Conservation (phyloP, 2,329 filamentous ascomycete genomes). For the Colletotrichum falcatum region DNA sequence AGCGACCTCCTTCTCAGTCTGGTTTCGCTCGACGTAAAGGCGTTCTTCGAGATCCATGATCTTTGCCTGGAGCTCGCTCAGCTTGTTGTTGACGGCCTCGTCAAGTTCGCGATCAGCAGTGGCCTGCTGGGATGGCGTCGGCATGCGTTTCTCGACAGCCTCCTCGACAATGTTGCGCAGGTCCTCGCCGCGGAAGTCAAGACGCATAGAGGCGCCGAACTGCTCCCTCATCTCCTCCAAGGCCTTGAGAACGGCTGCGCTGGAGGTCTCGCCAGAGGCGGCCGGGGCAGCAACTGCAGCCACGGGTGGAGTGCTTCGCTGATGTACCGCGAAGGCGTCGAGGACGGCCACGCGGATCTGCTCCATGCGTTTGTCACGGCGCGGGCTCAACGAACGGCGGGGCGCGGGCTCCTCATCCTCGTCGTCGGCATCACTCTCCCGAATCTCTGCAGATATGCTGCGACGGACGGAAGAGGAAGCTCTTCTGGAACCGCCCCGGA, state of each 20-base stretch:
- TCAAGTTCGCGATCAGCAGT: slow-evolving; percentile 47
- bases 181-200: slow-evolving; percentile 63
- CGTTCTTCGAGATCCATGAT: slow-evolving; percentile 71
- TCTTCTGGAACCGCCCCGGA: slow-evolving; percentile 69
- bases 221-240: slow-evolving; percentile 73
- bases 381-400: slow-evolving; percentile 80
- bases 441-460: slow-evolving; percentile 76
- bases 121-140: slow-evolving; percentile 53
- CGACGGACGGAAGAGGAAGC: slow-evolving; percentile 67
- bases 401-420: slow-evolving; percentile 81
- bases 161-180: slow-evolving; percentile 74
- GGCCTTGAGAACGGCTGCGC: slow-evolving; percentile 70
- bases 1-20: slow-evolving; percentile 61
- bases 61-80: slow-evolving; percentile 70
- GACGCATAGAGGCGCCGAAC: slow-evolving; percentile 57
- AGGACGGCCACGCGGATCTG: slow-evolving; percentile 80
- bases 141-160: slow-evolving; percentile 69
- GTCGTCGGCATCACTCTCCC: slow-evolving; percentile 93
- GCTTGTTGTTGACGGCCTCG: slow-evolving; percentile 63
- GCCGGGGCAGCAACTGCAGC: slow-evolving; percentile 44
- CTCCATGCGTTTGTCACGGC: slow-evolving; percentile 82
- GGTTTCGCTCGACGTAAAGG: slow-evolving; percentile 60
- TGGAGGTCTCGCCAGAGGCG: slow-evolving; percentile 51
- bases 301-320: slow-evolving; percentile 53
- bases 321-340: slow-evolving; percentile 76